Evolutionary conservation across 768 basidiomycete genomes (phyloP), one percentile per base, ranked within the genome.

Genomic region (Tulasnella sp.): DNA sequence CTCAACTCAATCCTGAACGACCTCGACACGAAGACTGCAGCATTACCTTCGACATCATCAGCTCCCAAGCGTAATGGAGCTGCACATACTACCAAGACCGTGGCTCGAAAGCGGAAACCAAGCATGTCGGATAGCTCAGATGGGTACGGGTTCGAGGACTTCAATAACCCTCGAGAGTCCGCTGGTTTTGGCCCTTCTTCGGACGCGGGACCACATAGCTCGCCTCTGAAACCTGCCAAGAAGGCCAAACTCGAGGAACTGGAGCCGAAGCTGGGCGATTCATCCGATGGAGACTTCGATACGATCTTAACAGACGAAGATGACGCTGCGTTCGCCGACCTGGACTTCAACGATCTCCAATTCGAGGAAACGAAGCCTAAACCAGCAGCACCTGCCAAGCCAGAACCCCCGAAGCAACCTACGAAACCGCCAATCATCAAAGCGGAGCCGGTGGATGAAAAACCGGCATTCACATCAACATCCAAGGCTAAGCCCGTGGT

Each of bases 1-100:
- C 93, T 99, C 94, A 90, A 91, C 0, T 89, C 89, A 48, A 85
- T 99, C 0, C 86, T 99, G 14, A 93, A 91, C 12, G 89, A 87
- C 31, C 89, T 97, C 84, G 94, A 94, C 80, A 85, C 82, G 44
- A 86, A 46, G 38, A 40, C 72, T 42, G 9, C 44, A 39, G 39
- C 21, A 9, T 6, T 36, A 18, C 72, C 72, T 31, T 34, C 72
- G n/a, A 21, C 39, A 39, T 24, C 72, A 42, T 46, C 39, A 74
- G 44, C 38, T 38, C 72, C 38, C 39, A 40, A 39, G 42, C 38
- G 38, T 14, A 74, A 40, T 46, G 72, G 39, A 74, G 36, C 24
- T 12, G 36, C 38, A 5, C 38, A 46, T 24, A n/a, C 72, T 39
- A 39, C 38, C 19, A 39, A 39, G n/a, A 74, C 2, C 39, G 72